Evolutionary conservation across 129 eudicot genomes (phyloP).

Genomic region (Artemisia argyi): DNA sequence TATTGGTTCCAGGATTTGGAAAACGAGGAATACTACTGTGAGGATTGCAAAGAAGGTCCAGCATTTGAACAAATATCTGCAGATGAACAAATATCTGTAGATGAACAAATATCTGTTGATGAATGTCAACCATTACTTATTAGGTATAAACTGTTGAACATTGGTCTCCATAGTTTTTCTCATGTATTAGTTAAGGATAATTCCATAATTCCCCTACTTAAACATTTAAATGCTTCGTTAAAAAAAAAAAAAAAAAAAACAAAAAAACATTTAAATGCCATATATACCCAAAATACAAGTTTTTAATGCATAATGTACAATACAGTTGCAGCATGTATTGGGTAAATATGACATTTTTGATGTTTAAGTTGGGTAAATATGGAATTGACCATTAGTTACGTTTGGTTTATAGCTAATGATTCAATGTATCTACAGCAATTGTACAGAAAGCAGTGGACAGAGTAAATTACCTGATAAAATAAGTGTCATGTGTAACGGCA

Average conservation of each 20-base stretch:
- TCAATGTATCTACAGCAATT: conserved; percentile 33
- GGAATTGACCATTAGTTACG: no score
- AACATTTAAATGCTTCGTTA: no score
- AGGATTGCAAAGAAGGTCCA: conserved; percentile 56
- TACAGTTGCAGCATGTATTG: no score
- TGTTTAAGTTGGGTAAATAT: no score
- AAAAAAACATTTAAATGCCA: no score
- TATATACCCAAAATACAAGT: no score
- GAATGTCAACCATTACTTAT: conserved; percentile 29
- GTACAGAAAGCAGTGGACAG: conserved; percentile 35
- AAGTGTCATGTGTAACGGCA: conserved; percentile 69
- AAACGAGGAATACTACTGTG: conserved; percentile 65
- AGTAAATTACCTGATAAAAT: conserved; percentile 56
- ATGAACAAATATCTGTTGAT: conserved; percentile 27
- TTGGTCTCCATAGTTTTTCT: not conserved
- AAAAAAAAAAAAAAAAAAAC: no score
- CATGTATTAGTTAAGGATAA: no score
- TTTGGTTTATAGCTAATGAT: conserved; percentile 1
- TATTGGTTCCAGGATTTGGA: conserved; percentile 53
- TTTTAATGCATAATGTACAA: not conserved
- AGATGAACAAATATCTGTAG: no score
- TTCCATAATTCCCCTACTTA: no score
- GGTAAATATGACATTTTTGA: no score
- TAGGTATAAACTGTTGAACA: conserved; percentile 37
- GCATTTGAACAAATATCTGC: conserved; percentile 17